Conservation (phyloP, 2,329 filamentous ascomycete species). For the Curvularia eragrostidis region DNA sequence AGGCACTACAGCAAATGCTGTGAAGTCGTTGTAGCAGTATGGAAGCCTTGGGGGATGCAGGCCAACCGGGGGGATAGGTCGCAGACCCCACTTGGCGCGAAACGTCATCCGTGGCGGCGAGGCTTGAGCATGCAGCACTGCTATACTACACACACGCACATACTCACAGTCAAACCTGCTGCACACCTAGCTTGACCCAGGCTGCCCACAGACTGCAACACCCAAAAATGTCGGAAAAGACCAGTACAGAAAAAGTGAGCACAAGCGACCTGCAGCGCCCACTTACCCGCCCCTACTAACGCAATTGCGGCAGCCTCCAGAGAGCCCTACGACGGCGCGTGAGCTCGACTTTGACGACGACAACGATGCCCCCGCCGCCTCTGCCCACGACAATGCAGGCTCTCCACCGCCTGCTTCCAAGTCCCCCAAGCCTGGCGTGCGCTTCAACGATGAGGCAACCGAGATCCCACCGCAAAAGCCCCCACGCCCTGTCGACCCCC, state of each 20-base stretch:
- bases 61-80: background rate
- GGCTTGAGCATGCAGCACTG: constrained; percentile 1
- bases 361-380: constrained; percentile 52
- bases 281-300: constrained; percentile 10
- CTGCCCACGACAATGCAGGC: constrained; percentile 31
- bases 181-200: background rate
- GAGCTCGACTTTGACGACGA: constrained; percentile 66
- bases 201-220: background rate
- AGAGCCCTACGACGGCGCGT: constrained; percentile 59
- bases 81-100: constrained; percentile 20
- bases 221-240: constrained; percentile 30
- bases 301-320: constrained; percentile 24
- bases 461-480: constrained; percentile 75
- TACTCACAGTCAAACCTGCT: background rate
- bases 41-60: background rate
- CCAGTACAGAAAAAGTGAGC: constrained; percentile 21
- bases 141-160: background rate
- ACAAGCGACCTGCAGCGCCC: background rate
- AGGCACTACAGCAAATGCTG: background rate
- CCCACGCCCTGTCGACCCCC: constrained; percentile 79
- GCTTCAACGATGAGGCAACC: constrained; percentile 54
- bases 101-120: constrained; percentile 25
- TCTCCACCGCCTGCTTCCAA: constrained; percentile 49
- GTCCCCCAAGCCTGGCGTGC: constrained; percentile 54
- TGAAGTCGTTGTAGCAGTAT: background rate